phyloP scores from a whole-genome alignment of 106 monocot genomes.

The Allium sativum region DNA sequence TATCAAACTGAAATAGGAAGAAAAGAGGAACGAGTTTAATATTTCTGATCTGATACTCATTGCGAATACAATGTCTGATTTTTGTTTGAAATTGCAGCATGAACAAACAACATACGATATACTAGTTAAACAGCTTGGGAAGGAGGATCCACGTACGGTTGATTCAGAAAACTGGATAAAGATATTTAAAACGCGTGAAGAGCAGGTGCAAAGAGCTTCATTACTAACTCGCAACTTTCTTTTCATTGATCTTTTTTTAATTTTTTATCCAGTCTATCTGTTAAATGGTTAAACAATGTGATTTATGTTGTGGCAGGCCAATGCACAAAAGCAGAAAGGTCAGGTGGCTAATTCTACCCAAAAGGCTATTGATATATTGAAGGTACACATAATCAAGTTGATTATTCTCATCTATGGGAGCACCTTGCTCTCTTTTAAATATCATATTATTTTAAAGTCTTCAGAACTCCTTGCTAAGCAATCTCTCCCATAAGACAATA shows the following conservation, averaged over 20 bases:
- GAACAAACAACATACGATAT: constrained; percentile 95
- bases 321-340: constrained; percentile 87
- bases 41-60: too few relatives aligned
- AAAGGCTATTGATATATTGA: constrained; percentile 81
- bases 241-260: background rate
- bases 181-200: constrained; percentile 78
- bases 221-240: too few relatives aligned
- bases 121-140: constrained; percentile 88
- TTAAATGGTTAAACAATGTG: background rate
- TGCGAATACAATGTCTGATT: background rate
- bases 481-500: too few relatives aligned
- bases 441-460: too few relatives aligned
- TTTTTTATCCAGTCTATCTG: background rate
- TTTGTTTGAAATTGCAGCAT: constrained; percentile 41
- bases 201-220: constrained; percentile 35
- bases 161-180: constrained; percentile 95
- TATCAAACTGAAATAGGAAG: too few relatives aligned
- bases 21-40: too few relatives aligned
- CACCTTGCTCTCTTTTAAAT: too few relatives aligned
- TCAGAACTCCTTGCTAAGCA: too few relatives aligned
- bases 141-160: constrained; percentile 76
- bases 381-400: constrained; percentile 23
- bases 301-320: constrained; percentile 27
- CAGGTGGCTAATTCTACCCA: constrained; percentile 45
- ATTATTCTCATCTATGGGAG: too few relatives aligned